Conservation (phyloP, 208 protist species). For the Lotmaria passim region DNA sequence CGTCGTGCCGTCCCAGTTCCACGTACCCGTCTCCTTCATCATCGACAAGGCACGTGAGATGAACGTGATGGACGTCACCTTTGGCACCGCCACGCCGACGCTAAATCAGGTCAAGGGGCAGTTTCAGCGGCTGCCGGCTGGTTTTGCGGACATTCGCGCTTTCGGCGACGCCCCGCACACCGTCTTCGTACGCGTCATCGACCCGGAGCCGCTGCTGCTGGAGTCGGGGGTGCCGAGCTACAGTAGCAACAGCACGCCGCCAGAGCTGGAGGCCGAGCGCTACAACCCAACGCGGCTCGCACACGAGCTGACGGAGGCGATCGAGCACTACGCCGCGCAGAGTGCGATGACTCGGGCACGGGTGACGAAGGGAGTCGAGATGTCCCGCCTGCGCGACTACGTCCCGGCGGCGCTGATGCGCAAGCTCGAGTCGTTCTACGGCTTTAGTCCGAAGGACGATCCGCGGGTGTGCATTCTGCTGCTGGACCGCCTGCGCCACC, state of each 20-base stretch:
- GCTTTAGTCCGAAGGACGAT: conserved; percentile 22
- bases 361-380: conserved; percentile 30
- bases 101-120: conserved; percentile 14
- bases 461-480: conserved; percentile 52
- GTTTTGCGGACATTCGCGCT: conserved; percentile 34
- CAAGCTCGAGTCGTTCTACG: conserved; percentile 42
- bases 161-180: conserved; percentile 26
- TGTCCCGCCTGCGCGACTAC: conserved; percentile 48
- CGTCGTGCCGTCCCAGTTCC: conserved; percentile 34
- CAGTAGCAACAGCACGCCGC: not conserved
- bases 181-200: conserved; percentile 36
- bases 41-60: not conserved
- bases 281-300: conserved; percentile 30
- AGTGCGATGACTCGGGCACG: conserved; percentile 4
- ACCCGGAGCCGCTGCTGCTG: conserved; percentile 35
- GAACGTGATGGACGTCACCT: not conserved
- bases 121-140: conserved; percentile 20
- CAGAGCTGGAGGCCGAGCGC: conserved; percentile 16
- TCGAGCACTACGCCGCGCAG: conserved; percentile 14
- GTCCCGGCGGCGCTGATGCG: conserved; percentile 41
- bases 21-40: conserved; percentile 24
- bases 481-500: conserved; percentile 83
- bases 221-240: conserved; percentile 22
- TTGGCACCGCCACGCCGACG: conserved; percentile 7
- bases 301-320: conserved; percentile 1